These are phyloP conservation scores for Noccaea caerulescens DNA, from an alignment of 345 rosid species.

Conservation along the genomic window DNA sequence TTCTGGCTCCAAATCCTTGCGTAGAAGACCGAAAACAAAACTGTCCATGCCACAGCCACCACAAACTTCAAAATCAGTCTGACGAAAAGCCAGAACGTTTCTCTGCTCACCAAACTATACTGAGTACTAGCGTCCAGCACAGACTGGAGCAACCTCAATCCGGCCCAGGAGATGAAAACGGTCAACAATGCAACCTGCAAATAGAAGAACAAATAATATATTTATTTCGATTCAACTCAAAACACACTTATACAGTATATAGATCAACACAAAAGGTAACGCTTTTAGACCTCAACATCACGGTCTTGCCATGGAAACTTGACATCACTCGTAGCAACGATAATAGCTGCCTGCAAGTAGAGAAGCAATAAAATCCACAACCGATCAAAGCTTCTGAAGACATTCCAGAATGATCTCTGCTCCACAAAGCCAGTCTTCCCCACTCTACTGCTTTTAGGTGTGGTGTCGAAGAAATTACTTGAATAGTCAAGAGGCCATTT, in stretches of 20 bases:
- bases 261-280: slow-evolving; percentile 16
- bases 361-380: slow-evolving; percentile 82
- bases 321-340: slow-evolving; percentile 69
- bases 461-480: slow-evolving; percentile 71
- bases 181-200: slow-evolving; percentile 76
- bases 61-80: slow-evolving; percentile 76
- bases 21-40: slow-evolving; percentile 75
- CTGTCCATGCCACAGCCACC: slow-evolving; percentile 74
- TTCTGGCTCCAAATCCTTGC: slow-evolving; percentile 82
- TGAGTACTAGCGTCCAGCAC: slow-evolving; percentile 87
- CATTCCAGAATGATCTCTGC: slow-evolving; percentile 90
- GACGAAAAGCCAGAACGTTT: slow-evolving; percentile 60
- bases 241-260: slow-evolving; percentile 2
- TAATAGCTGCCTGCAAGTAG: slow-evolving; percentile 77
- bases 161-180: slow-evolving; percentile 83
- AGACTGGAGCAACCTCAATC: slow-evolving; percentile 69
- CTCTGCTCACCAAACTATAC: slow-evolving; percentile 79
- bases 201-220: slow-evolving; percentile 20
- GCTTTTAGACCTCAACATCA: slow-evolving; percentile 52
- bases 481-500: slow-evolving; percentile 87
- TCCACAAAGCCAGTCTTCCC: slow-evolving; percentile 98
- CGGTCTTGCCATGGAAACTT: slow-evolving; percentile 64
- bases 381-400: slow-evolving; percentile 86
- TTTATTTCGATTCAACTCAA: slow-evolving; percentile 17
- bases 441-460: slow-evolving; percentile 61